A percentile compares a stretch with the other conserved stretches of the same genome.
Conservation (phyloP, 2,329 filamentous ascomycete species). For the Colletotrichum cordylinicola region DNA sequence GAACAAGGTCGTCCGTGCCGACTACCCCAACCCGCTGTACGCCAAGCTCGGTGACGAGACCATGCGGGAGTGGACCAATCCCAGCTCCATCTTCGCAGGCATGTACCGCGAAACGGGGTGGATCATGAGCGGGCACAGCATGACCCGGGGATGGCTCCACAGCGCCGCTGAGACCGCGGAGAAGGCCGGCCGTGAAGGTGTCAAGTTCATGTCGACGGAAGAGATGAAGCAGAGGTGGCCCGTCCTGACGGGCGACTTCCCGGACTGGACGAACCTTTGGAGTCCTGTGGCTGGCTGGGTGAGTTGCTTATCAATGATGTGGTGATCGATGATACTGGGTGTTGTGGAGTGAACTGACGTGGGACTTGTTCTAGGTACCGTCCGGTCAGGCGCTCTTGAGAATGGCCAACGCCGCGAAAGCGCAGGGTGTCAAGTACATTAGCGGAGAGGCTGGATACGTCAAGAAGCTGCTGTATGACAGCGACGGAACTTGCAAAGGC, state of each 20-base stretch:
- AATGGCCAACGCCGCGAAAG: conserved; percentile 34
- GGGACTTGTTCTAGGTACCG: conserved; percentile 15
- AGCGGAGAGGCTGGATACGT: conserved; percentile 27
- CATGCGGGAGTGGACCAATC: conserved; percentile 31
- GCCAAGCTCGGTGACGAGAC: conserved; percentile 33
- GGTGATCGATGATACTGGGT: accelerated
- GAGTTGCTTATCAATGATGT: background rate
- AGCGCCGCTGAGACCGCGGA: conserved; percentile 29
- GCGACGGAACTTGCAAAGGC: conserved; percentile 40
- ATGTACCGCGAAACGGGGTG: conserved; percentile 36
- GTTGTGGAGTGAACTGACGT: background rate
- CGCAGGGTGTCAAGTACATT: conserved; percentile 32
- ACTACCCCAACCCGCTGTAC: conserved; percentile 37
- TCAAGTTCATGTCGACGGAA: conserved; percentile 29
- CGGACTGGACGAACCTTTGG: conserved; percentile 33
- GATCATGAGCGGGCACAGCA: conserved; percentile 28
- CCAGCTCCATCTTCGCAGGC: conserved; percentile 26
- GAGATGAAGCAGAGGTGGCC: conserved; percentile 33
- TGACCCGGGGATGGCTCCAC: conserved; percentile 33
- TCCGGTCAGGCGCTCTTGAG: conserved; percentile 31
- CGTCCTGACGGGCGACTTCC: conserved; percentile 27
- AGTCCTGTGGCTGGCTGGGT: conserved; percentile 36
- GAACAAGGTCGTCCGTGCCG: conserved; percentile 42
- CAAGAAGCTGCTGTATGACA: conserved; percentile 29
- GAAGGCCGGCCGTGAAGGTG: conserved; percentile 26